These are phyloP conservation scores for Madurella fahalii DNA, from an alignment of 2,329 filamentous ascomycete species.

Conservation along the genomic window DNA sequence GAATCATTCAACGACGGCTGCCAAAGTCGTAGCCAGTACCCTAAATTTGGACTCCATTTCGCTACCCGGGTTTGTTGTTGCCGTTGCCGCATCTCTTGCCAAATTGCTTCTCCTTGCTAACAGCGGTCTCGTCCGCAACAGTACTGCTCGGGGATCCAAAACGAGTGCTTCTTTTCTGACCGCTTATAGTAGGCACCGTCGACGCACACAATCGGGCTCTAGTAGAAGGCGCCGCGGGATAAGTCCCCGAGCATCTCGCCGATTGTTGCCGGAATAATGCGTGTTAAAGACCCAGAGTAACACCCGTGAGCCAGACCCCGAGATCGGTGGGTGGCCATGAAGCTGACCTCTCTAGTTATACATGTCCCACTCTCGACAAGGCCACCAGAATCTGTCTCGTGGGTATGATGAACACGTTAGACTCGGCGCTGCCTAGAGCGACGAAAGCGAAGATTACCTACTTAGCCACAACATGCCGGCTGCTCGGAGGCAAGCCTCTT, in stretches of 20 bases:
- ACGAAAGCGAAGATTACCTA: too few species aligned
- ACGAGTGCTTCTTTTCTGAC: conserved; percentile 4
- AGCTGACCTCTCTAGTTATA: too few species aligned
- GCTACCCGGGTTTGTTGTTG: not conserved
- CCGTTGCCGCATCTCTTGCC: conserved; percentile 1
- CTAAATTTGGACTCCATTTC: not conserved
- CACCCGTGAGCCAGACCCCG: too few species aligned
- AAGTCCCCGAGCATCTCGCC: conserved; percentile 53
- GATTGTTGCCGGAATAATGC: conserved; percentile 48
- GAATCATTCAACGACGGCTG: not conserved
- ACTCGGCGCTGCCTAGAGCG: too few species aligned
- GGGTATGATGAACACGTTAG: too few species aligned
- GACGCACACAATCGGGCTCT: conserved; percentile 11
- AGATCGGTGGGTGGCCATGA: too few species aligned
- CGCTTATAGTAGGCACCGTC: conserved; percentile 16
- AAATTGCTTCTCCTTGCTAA: not conserved
- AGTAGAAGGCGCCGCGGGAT: conserved; percentile 43
- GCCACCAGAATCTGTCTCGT: too few species aligned
- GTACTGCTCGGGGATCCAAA: conserved; percentile 1
- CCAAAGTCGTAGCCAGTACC: not conserved
- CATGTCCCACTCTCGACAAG: too few species aligned
- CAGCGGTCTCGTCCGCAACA: conserved; percentile 2
- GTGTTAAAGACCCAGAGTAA: not conserved
- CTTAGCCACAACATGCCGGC: too few species aligned
- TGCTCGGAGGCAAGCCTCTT: too few species aligned